phyloP scores from a whole-genome alignment of 148 eudicot genomes.

The Chenopodium berlandieri region DNA sequence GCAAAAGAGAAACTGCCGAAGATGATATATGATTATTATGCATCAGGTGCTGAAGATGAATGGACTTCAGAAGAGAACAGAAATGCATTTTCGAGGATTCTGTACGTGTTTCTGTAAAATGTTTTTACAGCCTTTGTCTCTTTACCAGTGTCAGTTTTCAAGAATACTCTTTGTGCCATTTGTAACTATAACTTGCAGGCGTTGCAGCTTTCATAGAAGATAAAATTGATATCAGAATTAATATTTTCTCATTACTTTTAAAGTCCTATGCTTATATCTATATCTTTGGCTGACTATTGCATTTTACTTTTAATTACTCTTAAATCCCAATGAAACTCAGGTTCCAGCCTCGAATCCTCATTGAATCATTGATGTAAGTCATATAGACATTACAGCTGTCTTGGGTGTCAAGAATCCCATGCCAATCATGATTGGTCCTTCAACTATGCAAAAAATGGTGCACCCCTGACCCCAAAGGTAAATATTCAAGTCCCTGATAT shows the following conservation, averaged over 20 bases:
- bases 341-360: slow-evolving; percentile 80
- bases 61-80: slow-evolving; percentile 84
- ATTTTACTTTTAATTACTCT: not conserved
- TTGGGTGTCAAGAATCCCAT: slow-evolving; percentile 78
- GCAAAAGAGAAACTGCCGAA: slow-evolving; percentile 80
- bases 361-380: slow-evolving; percentile 54
- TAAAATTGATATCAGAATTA: not conserved
- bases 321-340: slow-evolving; percentile 22
- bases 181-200: not conserved
- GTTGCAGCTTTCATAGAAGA: not conserved
- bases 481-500: not conserved
- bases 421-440: slow-evolving; percentile 96
- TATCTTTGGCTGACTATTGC: not conserved
- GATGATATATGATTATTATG: slow-evolving; percentile 83
- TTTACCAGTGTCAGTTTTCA: not conserved
- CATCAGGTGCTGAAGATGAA: slow-evolving; percentile 91
- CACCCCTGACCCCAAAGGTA: slow-evolving; percentile 72
- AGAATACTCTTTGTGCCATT: not conserved
- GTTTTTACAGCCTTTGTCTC: not conserved
- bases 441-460: slow-evolving; percentile 86
- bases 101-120: slow-evolving; percentile 38
- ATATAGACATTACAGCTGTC: slow-evolving; percentile 56
- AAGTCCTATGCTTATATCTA: not conserved
- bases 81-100: slow-evolving; percentile 67
- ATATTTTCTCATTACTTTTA: not conserved